Percentiles rank a stretch among this genome's conserved stretches.
phyloP scores from a whole-genome alignment of 106 monocot genomes.

The Dactylorhiza incarnata region DNA sequence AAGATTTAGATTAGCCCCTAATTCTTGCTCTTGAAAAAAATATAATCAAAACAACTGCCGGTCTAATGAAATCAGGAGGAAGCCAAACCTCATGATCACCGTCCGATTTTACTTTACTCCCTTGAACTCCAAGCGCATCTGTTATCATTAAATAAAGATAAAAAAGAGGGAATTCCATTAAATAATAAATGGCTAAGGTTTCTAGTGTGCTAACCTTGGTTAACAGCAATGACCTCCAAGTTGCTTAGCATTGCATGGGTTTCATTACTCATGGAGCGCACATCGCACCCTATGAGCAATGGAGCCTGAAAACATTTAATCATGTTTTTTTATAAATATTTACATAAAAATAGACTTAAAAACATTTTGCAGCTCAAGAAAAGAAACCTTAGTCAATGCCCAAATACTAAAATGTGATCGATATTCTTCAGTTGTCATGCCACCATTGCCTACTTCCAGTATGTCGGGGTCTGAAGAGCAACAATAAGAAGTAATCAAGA shows the following conservation, averaged over 20 bases:
- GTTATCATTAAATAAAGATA: conserved; percentile 3
- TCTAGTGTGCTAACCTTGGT: conserved; percentile 44
- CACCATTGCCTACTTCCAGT: conserved; percentile 91
- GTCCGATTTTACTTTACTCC: conserved; percentile 36
- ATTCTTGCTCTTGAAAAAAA: not conserved
- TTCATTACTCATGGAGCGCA: conserved; percentile 53
- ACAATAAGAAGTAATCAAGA: not conserved
- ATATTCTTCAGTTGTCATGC: conserved; percentile 81
- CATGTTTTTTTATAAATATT: not conserved
- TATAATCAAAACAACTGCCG: not conserved
- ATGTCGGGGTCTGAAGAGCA: conserved; percentile 72
- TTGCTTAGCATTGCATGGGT: conserved; percentile 63
- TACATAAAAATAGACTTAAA: not conserved
- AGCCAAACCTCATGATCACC: conserved; percentile 32
- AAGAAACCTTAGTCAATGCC: conserved; percentile 71
- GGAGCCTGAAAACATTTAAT: conserved; percentile 49
- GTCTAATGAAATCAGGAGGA: not conserved
- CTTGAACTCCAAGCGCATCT: conserved; percentile 60
- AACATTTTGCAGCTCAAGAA: not conserved
- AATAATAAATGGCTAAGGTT: not conserved
- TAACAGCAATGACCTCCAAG: conserved; percentile 71
- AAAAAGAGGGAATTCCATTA: not conserved
- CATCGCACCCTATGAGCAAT: conserved; percentile 77
- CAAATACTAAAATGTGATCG: conserved; percentile 90
- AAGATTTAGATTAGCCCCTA: not conserved